Conservation (phyloP, 2,329 filamentous ascomycete species). For the Scleromitrula shiraiana region DNA sequence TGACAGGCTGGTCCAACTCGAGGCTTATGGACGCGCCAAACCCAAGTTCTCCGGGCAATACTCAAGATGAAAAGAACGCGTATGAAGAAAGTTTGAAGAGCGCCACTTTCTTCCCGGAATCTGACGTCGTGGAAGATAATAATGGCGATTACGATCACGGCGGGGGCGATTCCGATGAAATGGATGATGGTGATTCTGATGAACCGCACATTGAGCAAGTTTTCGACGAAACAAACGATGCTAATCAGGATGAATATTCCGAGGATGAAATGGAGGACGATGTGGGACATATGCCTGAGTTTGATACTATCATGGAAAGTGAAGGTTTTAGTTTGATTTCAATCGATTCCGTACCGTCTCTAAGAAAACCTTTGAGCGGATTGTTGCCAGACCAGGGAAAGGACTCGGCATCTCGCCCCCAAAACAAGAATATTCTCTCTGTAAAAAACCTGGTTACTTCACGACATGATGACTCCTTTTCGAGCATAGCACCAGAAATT, state of each 20-base stretch:
- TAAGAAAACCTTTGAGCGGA: constrained; percentile 35
- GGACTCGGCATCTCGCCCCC: constrained; percentile 3
- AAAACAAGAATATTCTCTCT: constrained; percentile 14
- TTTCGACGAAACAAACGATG: neutral
- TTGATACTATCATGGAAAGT: constrained; percentile 48
- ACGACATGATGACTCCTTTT: constrained; percentile 21
- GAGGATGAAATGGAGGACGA: constrained; percentile 27
- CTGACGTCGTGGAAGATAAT: neutral
- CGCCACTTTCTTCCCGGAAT: neutral
- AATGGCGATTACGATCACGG: constrained; percentile 3
- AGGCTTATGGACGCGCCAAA: constrained; percentile 13
- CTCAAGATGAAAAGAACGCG: neutral
- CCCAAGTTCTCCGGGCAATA: neutral
- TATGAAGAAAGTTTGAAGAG: neutral
- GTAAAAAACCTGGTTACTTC: constrained; percentile 6
- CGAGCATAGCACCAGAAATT: constrained; percentile 18
- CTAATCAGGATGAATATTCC: constrained; percentile 1
- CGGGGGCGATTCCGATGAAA: neutral
- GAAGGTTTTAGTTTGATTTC: constrained; percentile 52
- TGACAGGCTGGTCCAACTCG: constrained; percentile 25
- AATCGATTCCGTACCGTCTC: constrained; percentile 43
- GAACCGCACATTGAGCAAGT: neutral
- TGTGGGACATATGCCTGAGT: constrained; percentile 34
- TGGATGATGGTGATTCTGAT: constrained; percentile 3
- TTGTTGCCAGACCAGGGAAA: constrained; percentile 22